phyloP scores from a whole-genome alignment of 2,329 filamentous ascomycete genomes.

The Verticillium isaacii region DNA sequence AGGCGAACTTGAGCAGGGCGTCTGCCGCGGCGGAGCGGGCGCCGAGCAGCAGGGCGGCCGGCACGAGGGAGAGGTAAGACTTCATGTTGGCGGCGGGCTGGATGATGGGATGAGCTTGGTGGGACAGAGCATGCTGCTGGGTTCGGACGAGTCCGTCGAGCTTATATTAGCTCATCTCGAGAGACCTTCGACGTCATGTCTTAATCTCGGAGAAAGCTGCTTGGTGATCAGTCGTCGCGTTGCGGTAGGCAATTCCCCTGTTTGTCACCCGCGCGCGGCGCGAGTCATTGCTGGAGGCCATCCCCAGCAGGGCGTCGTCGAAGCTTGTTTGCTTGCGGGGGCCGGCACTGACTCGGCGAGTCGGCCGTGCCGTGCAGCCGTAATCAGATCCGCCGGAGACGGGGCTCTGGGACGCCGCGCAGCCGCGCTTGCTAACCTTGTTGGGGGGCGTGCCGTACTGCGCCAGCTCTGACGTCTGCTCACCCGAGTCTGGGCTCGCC shows the following conservation, averaged over 20 bases:
- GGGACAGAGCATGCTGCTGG: too few relatives aligned
- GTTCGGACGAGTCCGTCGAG: background rate
- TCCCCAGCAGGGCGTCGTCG: background rate
- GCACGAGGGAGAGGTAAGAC: background rate
- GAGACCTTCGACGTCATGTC: background rate
- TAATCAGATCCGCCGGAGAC: background rate
- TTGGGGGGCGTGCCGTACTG: too few relatives aligned
- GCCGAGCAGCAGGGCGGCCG: background rate
- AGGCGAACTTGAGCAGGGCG: slow-evolving; percentile 4
- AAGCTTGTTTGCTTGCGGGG: background rate
- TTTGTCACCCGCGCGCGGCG: background rate
- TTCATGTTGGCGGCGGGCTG: background rate
- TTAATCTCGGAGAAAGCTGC: background rate
- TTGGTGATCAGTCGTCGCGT: too few relatives aligned
- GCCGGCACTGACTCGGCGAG: background rate
- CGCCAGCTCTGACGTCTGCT: too few relatives aligned
- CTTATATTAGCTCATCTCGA: background rate
- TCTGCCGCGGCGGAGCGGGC: slow-evolving; percentile 2
- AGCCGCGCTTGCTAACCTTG: too few relatives aligned
- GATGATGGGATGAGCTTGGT: background rate
- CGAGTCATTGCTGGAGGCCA: background rate
- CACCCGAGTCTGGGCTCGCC: too few relatives aligned
- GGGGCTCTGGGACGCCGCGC: too few relatives aligned
- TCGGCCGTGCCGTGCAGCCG: background rate
- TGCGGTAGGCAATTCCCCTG: too few relatives aligned